Evolutionary conservation across 352 stramenopile species (phyloP).

Genomic region (Pythium aristosporum): DNA sequence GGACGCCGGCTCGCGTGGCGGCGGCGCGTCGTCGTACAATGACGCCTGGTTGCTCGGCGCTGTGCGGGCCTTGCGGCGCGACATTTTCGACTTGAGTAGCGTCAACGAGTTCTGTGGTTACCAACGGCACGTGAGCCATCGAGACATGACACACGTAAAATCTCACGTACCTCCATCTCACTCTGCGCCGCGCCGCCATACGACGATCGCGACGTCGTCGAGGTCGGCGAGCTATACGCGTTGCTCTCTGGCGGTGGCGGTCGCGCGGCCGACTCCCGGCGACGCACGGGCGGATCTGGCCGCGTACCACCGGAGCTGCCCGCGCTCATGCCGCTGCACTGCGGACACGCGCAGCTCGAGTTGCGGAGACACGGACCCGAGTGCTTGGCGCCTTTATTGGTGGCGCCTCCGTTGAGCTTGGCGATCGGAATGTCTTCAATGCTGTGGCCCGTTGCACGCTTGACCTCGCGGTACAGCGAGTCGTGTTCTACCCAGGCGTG

Average conservation of each 20-base stretch:
- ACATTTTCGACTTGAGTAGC: conserved; percentile 84
- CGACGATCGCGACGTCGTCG: conserved; percentile 30
- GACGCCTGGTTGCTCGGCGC: conserved; percentile 69
- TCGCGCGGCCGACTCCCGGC: conserved; percentile 32
- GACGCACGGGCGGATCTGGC: conserved; percentile 33
- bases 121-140: background rate
- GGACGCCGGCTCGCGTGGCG: conserved; percentile 26
- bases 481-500: conserved; percentile 55
- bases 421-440: conserved; percentile 66
- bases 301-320: conserved; percentile 9
- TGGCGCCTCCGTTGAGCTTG: conserved; percentile 24
- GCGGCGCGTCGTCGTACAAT: conserved; percentile 58
- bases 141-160: background rate
- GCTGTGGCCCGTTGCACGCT: conserved; percentile 63
- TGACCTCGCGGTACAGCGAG: conserved; percentile 80
- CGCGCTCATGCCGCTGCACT: conserved; percentile 37
- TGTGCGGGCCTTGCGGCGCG: conserved; percentile 62
- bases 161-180: conserved; percentile 52
- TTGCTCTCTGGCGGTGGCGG: conserved; percentile 25
- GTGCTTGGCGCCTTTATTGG: conserved; percentile 27
- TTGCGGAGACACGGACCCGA: conserved; percentile 61
- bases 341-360: conserved; percentile 65
- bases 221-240: conserved; percentile 25
- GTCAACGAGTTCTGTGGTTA: conserved; percentile 55
- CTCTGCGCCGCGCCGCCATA: conserved; percentile 23